Conservation (phyloP, 257 asterid species). For the Solanum dulcamara region DNA sequence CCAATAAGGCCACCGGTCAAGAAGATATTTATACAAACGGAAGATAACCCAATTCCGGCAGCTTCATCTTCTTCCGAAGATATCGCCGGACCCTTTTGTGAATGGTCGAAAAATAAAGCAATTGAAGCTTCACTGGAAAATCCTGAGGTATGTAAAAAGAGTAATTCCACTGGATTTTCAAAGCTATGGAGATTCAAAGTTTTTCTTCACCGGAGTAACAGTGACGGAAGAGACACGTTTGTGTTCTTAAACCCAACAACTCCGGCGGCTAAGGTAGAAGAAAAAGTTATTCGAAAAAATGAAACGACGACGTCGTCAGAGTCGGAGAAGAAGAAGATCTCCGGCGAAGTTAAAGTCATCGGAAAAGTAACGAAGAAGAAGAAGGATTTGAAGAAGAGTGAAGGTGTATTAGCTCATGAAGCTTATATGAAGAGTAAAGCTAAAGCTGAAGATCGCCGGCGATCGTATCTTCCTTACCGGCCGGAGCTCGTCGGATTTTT, state of each 20-base stretch:
- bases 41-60: neutral
- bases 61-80: slow-evolving; percentile 5
- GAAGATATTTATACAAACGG: slow-evolving; percentile 37
- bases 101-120: slow-evolving; percentile 36
- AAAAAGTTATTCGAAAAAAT: neutral
- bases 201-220: slow-evolving; percentile 43
- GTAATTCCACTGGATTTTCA: slow-evolving; percentile 66
- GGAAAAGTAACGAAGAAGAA: neutral
- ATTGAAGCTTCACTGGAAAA: slow-evolving; percentile 9
- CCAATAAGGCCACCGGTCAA: slow-evolving; percentile 41
- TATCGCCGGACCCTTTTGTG: slow-evolving; percentile 25
- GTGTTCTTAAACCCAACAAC: slow-evolving; percentile 51
- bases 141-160: slow-evolving; percentile 49
- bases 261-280: neutral
- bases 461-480: slow-evolving; percentile 82
- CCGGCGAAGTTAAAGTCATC: slow-evolving; percentile 11
- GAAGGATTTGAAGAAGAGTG: slow-evolving; percentile 19
- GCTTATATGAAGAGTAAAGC: slow-evolving; percentile 63
- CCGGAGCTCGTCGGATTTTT: slow-evolving; percentile 86
- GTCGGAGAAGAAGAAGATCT: neutral
- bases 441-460: slow-evolving; percentile 37
- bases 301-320: neutral
- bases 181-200: slow-evolving; percentile 61
- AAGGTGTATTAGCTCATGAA: slow-evolving; percentile 58
- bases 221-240: slow-evolving; percentile 84